Percentiles rank a stretch among this genome's conserved stretches.
Conservation (phyloP, 1,284 basidiomycete species). For the Cryptococcus depauperatus region DNA sequence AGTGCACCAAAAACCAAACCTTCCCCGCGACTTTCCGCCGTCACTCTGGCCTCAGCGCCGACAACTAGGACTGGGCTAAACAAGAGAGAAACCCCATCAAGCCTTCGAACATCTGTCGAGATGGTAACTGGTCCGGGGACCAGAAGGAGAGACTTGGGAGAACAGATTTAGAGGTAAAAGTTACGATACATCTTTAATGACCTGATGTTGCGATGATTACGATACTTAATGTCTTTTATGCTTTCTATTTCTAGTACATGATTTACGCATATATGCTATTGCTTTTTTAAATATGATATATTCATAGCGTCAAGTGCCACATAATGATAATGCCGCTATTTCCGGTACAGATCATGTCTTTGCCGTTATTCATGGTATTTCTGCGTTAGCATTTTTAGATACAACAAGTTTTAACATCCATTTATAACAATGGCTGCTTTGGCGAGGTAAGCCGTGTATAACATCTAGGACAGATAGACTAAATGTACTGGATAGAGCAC, state of each 20-base stretch:
- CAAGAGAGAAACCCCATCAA: constrained; percentile 1
- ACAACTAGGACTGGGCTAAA: background rate
- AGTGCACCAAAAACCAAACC: background rate
- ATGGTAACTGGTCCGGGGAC: background rate
- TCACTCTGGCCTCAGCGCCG: background rate
- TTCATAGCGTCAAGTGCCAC: background rate
- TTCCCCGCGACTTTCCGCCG: background rate
- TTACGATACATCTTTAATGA: too few relatives aligned
- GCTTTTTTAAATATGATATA: too few relatives aligned
- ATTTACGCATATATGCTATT: too few relatives aligned
- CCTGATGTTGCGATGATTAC: too few relatives aligned
- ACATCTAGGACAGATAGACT: background rate
- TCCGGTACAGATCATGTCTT: background rate
- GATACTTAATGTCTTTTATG: constrained; percentile 1
- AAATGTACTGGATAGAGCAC: constrained; percentile 21
- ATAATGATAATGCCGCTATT: background rate
- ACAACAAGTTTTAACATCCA: background rate
- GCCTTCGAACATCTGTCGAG: constrained; percentile 3
- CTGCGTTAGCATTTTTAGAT: background rate
- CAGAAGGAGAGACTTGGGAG: constrained; percentile 11
- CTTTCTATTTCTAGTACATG: too few relatives aligned
- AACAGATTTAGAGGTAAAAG: too few relatives aligned
- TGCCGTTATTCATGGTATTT: background rate
- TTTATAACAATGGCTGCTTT: background rate
- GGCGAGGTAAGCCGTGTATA: background rate